Base-by-base conservation (phyloP, 225 moss, liverwort and hornwort genomes). In the Takakia lepidozioides region DNA sequence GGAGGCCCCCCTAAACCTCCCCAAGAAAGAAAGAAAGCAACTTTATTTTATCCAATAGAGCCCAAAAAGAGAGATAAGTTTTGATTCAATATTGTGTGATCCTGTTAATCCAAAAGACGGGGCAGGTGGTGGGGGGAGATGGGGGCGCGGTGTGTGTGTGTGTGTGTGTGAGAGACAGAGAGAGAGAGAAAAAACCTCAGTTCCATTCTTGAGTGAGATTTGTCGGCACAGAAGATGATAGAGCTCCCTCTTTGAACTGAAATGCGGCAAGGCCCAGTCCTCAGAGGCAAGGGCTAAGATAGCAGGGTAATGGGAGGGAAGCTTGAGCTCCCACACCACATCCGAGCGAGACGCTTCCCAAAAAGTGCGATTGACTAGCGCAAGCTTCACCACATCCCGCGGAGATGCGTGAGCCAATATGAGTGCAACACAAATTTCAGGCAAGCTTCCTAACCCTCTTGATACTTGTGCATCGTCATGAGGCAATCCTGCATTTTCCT, bases 241-340 rank as follows among this genome's bases (percentile, higher is more conserved):
- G 24, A 56, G 2, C 41, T 16, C 22, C 27, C 55, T 60, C 53
- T 47, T 59, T 2, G 55, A 23, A 4, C 10, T 19, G 0, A 29
- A 38, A 1, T 9, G 21, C 13, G 44, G 10, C 20, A 47, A 37
- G 35, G 45, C 7, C 32, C 32, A 6, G 32, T 32, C 7, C 19
- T 45, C 20, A 9, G 2, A 16, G 1, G 44, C 50, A 19, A 54
- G 25, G 11, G 43, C 48, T 2, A 71, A 43, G 30, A 60, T 37
- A 15, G 63, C 44, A 1, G 6, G 14, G 20, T 55, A 64, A 16
- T 8, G 17, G 17, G 23, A 38, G 1, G 64, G 64, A 5, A 71
- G 43, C 48, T 48, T 38, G 10, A 8, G 3, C 22, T 55, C 26
- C 70, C 70, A 64, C 0, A 55, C 60, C 1, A 29, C 6, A 60